phyloP scores from a whole-genome alignment of 176 grass and related monocot genomes.

The Musa beccarii region DNA sequence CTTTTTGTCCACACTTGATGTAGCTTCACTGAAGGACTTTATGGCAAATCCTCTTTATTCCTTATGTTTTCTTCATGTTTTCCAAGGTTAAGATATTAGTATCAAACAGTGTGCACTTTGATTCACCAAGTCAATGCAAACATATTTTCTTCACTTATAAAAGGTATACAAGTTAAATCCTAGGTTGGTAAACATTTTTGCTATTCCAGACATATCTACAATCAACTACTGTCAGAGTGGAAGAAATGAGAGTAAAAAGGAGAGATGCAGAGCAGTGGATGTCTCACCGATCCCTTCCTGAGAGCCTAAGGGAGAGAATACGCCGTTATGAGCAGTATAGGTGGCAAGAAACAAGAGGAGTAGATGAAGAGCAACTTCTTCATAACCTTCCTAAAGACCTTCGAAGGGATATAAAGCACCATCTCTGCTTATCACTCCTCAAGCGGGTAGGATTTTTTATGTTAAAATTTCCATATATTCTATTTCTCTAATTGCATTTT shows the following conservation, averaged over 20 bases:
- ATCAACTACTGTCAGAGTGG: slow-evolving; percentile 63
- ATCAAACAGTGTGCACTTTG: too few species aligned
- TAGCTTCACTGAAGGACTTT: too few species aligned
- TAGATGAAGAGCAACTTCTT: slow-evolving; percentile 83
- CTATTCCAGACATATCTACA: slow-evolving; percentile 71
- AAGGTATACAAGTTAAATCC: neutral
- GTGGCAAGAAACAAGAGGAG: slow-evolving; percentile 97
- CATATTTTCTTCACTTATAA: neutral
- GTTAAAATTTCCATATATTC: neutral
- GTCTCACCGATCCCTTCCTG: slow-evolving; percentile 72
- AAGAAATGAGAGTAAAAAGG: slow-evolving; percentile 91
- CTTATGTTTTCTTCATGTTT: too few species aligned
- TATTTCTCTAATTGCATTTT: neutral
- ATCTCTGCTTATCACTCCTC: slow-evolving; percentile 83
- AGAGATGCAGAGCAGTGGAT: slow-evolving; percentile 88
- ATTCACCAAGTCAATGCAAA: neutral
- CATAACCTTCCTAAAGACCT: slow-evolving; percentile 89
- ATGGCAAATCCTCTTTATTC: too few species aligned
- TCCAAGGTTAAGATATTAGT: too few species aligned
- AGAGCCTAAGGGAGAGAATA: slow-evolving; percentile 77
- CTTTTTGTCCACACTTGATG: too few species aligned
- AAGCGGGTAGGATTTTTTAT: slow-evolving; percentile 49
- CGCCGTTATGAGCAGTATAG: slow-evolving; percentile 75
- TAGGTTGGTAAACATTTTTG: neutral
- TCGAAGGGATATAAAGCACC: slow-evolving; percentile 73